These are phyloP conservation scores for Thecaphora thlaspeos DNA, from an alignment of 1,284 basidiomycete species.

Conservation along the genomic window DNA sequence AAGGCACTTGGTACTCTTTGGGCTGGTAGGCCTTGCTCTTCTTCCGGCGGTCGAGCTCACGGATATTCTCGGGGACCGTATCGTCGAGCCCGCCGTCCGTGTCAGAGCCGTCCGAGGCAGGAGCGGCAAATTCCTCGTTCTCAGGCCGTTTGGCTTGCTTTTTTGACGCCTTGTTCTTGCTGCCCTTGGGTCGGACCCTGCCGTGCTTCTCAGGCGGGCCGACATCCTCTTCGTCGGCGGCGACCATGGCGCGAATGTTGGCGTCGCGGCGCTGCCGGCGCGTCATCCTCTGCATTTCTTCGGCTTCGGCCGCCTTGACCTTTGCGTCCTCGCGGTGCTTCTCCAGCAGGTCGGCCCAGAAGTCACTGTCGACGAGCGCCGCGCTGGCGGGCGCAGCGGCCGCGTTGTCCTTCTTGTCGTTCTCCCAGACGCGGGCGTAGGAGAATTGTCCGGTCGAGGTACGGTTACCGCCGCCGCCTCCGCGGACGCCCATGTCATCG, in stretches of 20 bases:
- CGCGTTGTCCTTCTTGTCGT: conserved; percentile 16
- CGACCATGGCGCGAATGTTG: conserved; percentile 23
- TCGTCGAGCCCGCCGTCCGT: neutral
- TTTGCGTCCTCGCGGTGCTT: conserved; percentile 43
- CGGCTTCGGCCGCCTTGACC: conserved; percentile 16
- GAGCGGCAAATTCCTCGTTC: conserved; percentile 13
- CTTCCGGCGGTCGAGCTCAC: neutral
- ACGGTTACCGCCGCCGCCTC: conserved; percentile 12
- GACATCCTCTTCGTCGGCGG: conserved; percentile 1
- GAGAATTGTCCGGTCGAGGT: conserved; percentile 32
- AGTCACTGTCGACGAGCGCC: conserved; percentile 43
- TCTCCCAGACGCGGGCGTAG: conserved; percentile 57
- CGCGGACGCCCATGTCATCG: neutral
- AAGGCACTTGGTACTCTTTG: too few relatives aligned
- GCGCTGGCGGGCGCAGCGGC: conserved; percentile 31
- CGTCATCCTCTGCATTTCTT: conserved; percentile 11
- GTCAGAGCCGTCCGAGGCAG: neutral
- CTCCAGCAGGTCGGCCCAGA: conserved; percentile 52
- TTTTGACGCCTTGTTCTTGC: conserved; percentile 6
- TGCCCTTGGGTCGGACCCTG: conserved; percentile 12
- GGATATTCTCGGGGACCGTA: neutral
- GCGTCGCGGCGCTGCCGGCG: conserved; percentile 21
- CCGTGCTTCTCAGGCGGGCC: conserved; percentile 12
- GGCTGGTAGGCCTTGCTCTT: neutral
- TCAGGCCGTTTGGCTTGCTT: neutral